These are phyloP conservation scores for Phanerochaete sordida DNA, from an alignment of 768 basidiomycete genomes.

Conservation along the genomic window DNA sequence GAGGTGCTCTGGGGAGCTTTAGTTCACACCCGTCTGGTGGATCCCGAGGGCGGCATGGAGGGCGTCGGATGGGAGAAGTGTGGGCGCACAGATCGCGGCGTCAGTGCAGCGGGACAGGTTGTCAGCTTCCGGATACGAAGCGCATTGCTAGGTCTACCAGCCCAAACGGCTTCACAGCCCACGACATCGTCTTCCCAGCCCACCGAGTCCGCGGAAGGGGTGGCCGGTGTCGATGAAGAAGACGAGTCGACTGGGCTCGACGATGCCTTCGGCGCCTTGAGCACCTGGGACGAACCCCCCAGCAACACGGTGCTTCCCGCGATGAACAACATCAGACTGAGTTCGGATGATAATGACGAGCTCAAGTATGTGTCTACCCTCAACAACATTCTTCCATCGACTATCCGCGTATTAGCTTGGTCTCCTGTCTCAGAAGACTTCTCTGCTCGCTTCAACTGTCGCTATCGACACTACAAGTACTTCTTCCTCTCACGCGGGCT, in stretches of 20 bases:
- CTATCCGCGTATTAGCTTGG: conserved; percentile 92
- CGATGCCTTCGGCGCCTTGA: conserved; percentile 38
- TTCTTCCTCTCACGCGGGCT: conserved; percentile 77
- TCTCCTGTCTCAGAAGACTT: conserved; percentile 78
- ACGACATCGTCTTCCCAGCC: neutral
- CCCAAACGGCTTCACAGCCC: neutral
- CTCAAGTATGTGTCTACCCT: conserved; percentile 76
- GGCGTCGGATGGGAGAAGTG: conserved; percentile 91
- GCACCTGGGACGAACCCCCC: conserved; percentile 26
- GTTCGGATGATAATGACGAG: conserved; percentile 47
- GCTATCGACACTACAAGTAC: conserved; percentile 93
- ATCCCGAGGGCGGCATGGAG: conserved; percentile 67
- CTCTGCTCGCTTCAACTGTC: conserved; percentile 87
- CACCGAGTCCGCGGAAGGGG: conserved; percentile 1
- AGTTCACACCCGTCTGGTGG: conserved; percentile 72
- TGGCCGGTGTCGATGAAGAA: conserved; percentile 1
- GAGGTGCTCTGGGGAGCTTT: conserved; percentile 79
- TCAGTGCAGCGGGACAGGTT: conserved; percentile 93
- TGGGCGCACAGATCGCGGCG: conserved; percentile 92
- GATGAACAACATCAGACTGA: conserved; percentile 10
- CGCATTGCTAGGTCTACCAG: conserved; percentile 33
- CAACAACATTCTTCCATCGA: conserved; percentile 84
- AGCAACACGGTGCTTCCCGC: conserved; percentile 17
- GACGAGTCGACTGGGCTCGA: conserved; percentile 27
- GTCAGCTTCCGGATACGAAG: conserved; percentile 89